Evolutionary conservation across 495 filamentous ascomycete genomes (phyloP).

Genomic region (Neurospora tetraspora): DNA sequence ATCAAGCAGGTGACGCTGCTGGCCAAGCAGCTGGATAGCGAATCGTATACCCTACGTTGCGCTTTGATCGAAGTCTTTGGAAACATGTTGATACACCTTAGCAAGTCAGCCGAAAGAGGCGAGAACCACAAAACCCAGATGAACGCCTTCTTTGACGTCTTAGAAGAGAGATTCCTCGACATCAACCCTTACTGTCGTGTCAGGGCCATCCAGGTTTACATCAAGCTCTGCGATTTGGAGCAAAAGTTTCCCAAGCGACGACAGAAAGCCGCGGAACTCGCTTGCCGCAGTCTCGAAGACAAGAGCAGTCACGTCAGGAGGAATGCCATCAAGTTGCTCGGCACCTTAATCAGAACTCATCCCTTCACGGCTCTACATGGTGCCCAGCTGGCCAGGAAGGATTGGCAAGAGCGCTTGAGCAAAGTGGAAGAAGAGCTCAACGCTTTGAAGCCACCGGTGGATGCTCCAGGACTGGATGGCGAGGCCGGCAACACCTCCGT

Average conservation of each 20-base stretch:
- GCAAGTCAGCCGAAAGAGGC: constrained; percentile 77
- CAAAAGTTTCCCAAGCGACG: constrained; percentile 90
- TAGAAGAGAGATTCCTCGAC: constrained; percentile 93
- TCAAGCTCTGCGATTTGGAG: constrained; percentile 83
- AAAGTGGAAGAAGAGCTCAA: constrained; percentile 73
- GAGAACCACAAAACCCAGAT: constrained; percentile 91
- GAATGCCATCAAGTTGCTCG: constrained; percentile 89
- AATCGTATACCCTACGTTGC: constrained; percentile 91
- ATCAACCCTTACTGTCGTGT: constrained; percentile 95
- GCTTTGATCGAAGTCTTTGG: constrained; percentile 96
- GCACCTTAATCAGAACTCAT: constrained; percentile 79
- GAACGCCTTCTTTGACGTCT: constrained; percentile 90
- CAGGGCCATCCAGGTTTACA: constrained; percentile 84
- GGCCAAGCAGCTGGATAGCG: constrained; percentile 88
- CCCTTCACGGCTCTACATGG: constrained; percentile 90
- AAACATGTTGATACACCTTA: constrained; percentile 87
- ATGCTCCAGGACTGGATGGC: constrained; percentile 61
- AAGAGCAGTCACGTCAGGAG: constrained; percentile 96
- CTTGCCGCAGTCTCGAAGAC: constrained; percentile 82
- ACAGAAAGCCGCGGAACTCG: constrained; percentile 75
- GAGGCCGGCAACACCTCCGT: constrained; percentile 49
- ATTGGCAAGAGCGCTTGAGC: constrained; percentile 74
- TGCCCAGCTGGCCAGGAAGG: constrained; percentile 69
- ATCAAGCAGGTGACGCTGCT: constrained; percentile 95
- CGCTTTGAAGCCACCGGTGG: constrained; percentile 66